Evolutionary conservation across 1,139 yeast genomes (phyloP), one percentile per base, ranked within the genome.

Genomic region (Blastobotrys arbuscula): DNA sequence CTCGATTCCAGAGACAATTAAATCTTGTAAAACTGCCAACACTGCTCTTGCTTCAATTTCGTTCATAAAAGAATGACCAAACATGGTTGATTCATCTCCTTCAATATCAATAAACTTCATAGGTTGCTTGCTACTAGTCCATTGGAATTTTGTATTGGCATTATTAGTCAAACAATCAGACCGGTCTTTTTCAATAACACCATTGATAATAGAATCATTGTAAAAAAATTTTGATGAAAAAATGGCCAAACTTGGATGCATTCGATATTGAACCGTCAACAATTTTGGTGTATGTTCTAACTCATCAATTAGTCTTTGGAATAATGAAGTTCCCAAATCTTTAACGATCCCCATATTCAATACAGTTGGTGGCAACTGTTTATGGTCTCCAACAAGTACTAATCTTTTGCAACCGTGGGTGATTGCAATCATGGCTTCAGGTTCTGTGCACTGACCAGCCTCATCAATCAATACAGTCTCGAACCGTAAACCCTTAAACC

Each of bases 51-150:
- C 96, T 67, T 90, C 97, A 16, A 86, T 83, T 59, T 96, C 74
- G 66, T 90, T 90, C 57, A 89, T 71, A 59, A 74, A 89, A 7
- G 33, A 23, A 13, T 40, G 16, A 48, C 97, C 97, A 58, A 81
- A 78, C 37, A 94, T 81, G 45, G 88, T 79, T 65, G 89, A 97
- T 68, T 90, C 97, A 55, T 84, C 79, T 34, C 97, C 96, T 61
- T 82, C 80, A 57, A 83, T 83, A 2, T 88, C 84, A 96, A 96
- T 88, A 60, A 90, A 87, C 94, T 89, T 84, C 96, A 88, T 87
- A n/a, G 97, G 97, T 2, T 74, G 74, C 46, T 80, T 83, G 35
- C 73, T 70, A 21, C 84, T 82, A 0, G 96, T 96, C 97, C 97
- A 90, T 15, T 96, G 95, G 70, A 89, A 88, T 15, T 3, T 8